Evolutionary conservation across 306 rosid species (phyloP).

Genomic region (Citrullus mucosospermus): DNA sequence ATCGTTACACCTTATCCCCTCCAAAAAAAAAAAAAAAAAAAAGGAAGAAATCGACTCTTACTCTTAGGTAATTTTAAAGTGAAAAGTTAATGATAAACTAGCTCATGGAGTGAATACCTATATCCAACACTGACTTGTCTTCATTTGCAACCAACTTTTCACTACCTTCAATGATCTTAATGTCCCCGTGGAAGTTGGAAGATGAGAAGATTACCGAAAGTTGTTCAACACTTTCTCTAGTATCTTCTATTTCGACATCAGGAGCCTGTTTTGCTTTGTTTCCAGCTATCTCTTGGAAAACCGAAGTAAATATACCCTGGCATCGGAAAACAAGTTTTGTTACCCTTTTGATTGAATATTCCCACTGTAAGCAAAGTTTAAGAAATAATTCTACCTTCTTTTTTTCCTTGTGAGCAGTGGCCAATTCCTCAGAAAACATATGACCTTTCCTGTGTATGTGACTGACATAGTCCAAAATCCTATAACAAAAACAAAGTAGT

Average conservation of each 20-base stretch:
- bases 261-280: constrained; percentile 48
- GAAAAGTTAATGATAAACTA: not conserved
- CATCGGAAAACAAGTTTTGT: not conserved
- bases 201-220: constrained; percentile 44
- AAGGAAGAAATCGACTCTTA: too few species aligned
- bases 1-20: too few species aligned
- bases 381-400: constrained; percentile 39
- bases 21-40: too few species aligned
- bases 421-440: constrained; percentile 27
- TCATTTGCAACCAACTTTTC: constrained; percentile 28
- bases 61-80: too few species aligned
- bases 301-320: constrained; percentile 70
- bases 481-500: constrained; percentile 10
- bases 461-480: constrained; percentile 51
- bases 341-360: not conserved
- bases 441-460: constrained; percentile 39
- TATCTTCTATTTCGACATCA: constrained; percentile 37
- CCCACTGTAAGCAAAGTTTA: not conserved
- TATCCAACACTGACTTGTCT: constrained; percentile 28
- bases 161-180: constrained; percentile 20
- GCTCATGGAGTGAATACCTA: constrained; percentile 31
- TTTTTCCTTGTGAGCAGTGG: constrained; percentile 47
- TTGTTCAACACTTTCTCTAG: constrained; percentile 42
- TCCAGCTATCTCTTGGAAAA: constrained; percentile 68
- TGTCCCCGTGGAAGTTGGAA: constrained; percentile 36